Percentiles rank a stretch among this genome's conserved stretches.
phyloP scores from a whole-genome alignment of 164 flowering plant genomes.

The Vitis riparia region DNA sequence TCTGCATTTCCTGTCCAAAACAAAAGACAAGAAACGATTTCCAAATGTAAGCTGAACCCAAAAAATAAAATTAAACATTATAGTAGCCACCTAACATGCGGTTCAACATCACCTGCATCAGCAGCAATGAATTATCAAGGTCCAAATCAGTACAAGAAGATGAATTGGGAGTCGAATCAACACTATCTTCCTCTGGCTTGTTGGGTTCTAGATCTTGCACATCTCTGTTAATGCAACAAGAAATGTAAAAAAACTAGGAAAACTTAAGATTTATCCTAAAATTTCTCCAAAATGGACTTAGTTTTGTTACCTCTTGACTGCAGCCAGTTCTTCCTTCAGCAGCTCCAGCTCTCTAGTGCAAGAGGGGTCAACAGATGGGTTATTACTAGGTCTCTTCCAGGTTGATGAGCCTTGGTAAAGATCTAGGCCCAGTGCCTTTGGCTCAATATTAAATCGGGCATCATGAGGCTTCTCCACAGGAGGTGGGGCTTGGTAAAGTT shows the following conservation, averaged over 20 bases:
- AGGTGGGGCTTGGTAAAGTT: neutral
- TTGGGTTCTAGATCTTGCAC: conserved; percentile 16
- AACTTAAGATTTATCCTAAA: neutral
- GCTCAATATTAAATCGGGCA: conserved; percentile 11
- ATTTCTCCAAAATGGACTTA: neutral
- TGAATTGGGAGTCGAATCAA: conserved; percentile 25
- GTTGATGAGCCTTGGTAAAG: neutral
- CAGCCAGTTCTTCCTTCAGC: conserved; percentile 25
- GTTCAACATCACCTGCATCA: conserved; percentile 30
- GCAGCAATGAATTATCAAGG: conserved; percentile 15
- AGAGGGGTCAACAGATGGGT: conserved; percentile 8
- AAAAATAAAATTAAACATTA: neutral
- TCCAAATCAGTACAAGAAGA: conserved; percentile 21
- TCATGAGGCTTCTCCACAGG: conserved; percentile 13
- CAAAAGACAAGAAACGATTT: neutral
- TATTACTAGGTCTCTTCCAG: neutral
- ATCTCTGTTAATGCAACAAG: conserved; percentile 21
- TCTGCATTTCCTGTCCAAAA: conserved; percentile 31
- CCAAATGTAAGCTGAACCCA: neutral
- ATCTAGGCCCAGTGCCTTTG: conserved; percentile 6
- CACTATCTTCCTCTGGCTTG: conserved; percentile 22
- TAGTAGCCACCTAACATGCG: neutral
- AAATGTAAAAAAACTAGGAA: neutral
- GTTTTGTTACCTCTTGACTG: conserved; percentile 25
- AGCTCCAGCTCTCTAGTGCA: conserved; percentile 15